Evolutionary conservation across 257 asterid species (phyloP), one percentile per base, ranked within the genome.

Genomic region (Dorcoceras hygrometricum): DNA sequence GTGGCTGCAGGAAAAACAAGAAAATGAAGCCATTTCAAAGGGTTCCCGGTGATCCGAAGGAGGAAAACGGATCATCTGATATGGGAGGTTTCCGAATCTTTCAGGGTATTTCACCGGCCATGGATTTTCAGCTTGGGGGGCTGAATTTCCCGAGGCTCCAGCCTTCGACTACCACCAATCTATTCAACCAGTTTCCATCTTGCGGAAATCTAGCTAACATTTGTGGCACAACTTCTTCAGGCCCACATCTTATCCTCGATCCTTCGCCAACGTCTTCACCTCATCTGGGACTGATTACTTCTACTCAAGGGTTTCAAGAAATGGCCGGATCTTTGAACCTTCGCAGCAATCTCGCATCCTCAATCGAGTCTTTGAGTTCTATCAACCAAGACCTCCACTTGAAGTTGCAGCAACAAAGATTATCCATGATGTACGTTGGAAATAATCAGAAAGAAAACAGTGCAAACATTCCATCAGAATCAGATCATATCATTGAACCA

Each of bases 371-470:
- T 0, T 58, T 93, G 73, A 90, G 96, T 62, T 84, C 86, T 1
- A 82, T 90, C 46, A 93, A 93, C 79, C 99, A 93, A 71, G 96
- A 90, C 32, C 78, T 93, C 6, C 99, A 93, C 74, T 88, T 86
- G 94, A 90, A 85, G 61, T 59, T 93, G 26, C 99, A 90, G 82
- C 91, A 88, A 67, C 95, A 93, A 66, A 81, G 99, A 71, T 54
- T 93, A 26, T 78, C 94, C 58, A 74, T 82, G 95, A 68, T 88
- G 8, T 83, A 69, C 43, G 87, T 78, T 19, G 82, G 73, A 2
- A 53, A 75, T 36, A 73, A 75, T 31, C 78, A 68, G 62, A 80
- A 80, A 63, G 78, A 69, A 26, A 69, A 19, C 59, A 70, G 16
- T 27, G 25, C 36, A 55, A 46, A 56, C 27, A 62, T 46, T 23